Evolutionary conservation across 2,329 filamentous ascomycete genomes (phyloP), one percentile per base, ranked within the genome.

Genomic region (Diaporthe vaccinii): DNA sequence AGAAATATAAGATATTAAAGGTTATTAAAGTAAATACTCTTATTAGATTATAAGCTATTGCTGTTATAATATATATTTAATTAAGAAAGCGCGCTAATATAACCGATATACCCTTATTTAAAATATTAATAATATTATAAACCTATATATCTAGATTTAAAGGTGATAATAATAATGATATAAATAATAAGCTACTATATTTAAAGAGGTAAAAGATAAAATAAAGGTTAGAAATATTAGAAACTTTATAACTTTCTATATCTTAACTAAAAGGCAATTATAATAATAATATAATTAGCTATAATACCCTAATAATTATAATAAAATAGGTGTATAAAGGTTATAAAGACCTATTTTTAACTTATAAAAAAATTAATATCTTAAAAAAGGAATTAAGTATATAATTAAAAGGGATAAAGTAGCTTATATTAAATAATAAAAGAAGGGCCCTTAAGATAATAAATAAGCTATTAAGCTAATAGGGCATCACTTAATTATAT

Each of bases 231-330:
- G 20, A 49, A 49, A 49, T 49, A 49, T 6, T 49, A 49, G 6
- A 49, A 49, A 49, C 4, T 9, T 17, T n/a, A 49, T 49, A 49
- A 1, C 15, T 49, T 1, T n/a, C 7, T n/a, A 49, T n/a, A 49
- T 3, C 2, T 0, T 10, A 3, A 10, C 4, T 10, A 2, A 49
- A 49, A 49, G 6, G 17, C 0, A 8, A 46, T 15, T 46, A 46
- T 46, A 46, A 7, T 46, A 46, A 46, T n/a, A n/a, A n/a, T n/a
- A n/a, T n/a, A n/a, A n/a, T n/a, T n/a, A n/a, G n/a, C 14, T 20
- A 20, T n/a, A 49, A 0, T 0, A 0, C 2, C 6, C 1, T 22
- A 10, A 4, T n/a, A n/a, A 49, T 17, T 49, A 49, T 22, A 10
- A 49, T n/a, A 9, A 49, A 22, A 10, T 49, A n/a, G 6, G 0